Evolutionary conservation across 2,329 filamentous ascomycete species (phyloP), one percentile per base, ranked within the genome.

Genomic region (Keithomyces neogunnii): DNA sequence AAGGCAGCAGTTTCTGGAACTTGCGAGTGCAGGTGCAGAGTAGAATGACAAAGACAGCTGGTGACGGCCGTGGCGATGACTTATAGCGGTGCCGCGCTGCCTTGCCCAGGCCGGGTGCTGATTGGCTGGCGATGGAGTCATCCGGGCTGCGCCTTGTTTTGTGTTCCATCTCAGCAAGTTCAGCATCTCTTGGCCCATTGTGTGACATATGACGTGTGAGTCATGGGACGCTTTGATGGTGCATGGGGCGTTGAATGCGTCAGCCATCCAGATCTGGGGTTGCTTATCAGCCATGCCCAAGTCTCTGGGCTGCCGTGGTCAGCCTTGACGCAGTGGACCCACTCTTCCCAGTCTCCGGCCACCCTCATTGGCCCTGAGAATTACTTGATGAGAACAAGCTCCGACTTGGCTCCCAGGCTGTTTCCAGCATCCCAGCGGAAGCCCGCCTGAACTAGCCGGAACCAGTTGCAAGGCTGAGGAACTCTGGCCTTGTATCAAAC

Each of bases 41-140:
- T 30, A 40, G 46, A 49, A 44, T 10, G 30, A n/a, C 29, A 19
- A 19, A 19, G 29, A 26, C 31, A 19, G 38, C 11, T 38, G 36
- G 26, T 31, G 13, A 13, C 29, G 28, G 44, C 19, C 30, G 45
- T 47, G 43, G 29, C 49, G 48, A 49, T 13, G 49, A 50, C 35
- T 50, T 50, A 50, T 50, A 50, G 45, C 49, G n/a, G 26, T 32
- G n/a, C 26, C 30, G 10, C 26, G 29, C 5, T 4, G 19, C 19
- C 19, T 19, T 19, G 19, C 32, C 13, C 30, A 10, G 31, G 6
- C 8, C 3, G n/a, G 42, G 44, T 42, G 52, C 44, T 59, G 56
- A 60, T 60, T 60, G 57, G 59, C 36, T 31, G 31, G 32, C 32
- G 49, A 45, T 45, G 51, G 57, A 60, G 59, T 61, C 59, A 61